phyloP scores from a whole-genome alignment of 83 land plant genomes.

The Isoetes engelmannii region DNA sequence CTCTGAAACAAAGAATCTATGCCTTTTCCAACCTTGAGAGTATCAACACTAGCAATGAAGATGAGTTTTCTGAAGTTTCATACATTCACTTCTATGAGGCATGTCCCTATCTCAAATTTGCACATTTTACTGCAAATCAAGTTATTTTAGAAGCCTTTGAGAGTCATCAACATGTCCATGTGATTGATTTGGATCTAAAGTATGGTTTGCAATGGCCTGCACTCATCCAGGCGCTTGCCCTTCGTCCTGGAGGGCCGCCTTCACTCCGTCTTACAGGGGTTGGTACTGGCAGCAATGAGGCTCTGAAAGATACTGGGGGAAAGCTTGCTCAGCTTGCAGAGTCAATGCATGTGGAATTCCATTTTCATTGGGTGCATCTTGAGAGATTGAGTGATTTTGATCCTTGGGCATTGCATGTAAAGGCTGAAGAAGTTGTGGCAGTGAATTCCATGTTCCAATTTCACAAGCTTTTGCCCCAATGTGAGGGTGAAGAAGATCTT shows the following conservation, averaged over 20 bases:
- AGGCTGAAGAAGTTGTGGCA: constrained; percentile 32
- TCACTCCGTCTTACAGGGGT: constrained; percentile 43
- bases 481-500: neutral
- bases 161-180: constrained; percentile 49
- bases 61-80: constrained; percentile 35
- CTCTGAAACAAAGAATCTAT: constrained; percentile 42
- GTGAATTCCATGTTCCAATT: constrained; percentile 44
- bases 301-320: constrained; percentile 37
- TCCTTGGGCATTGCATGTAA: constrained; percentile 40
- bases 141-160: constrained; percentile 80
- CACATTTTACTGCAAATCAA: constrained; percentile 91
- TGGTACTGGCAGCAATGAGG: constrained; percentile 36
- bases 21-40: constrained; percentile 5
- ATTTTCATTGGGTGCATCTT: constrained; percentile 40
- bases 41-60: constrained; percentile 11
- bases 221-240: constrained; percentile 50
- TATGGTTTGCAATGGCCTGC: constrained; percentile 65
- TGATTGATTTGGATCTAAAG: constrained; percentile 64
- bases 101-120: constrained; percentile 80
- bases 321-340: constrained; percentile 42
- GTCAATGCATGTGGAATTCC: constrained; percentile 38
- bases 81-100: constrained; percentile 66
- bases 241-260: constrained; percentile 45
- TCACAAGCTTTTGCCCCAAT: constrained; percentile 20
- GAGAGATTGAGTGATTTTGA: constrained; percentile 35